These are phyloP conservation scores for Candida tetrigidarum DNA, from an alignment of 1,139 yeast genomes.

Conservation along the genomic window DNA sequence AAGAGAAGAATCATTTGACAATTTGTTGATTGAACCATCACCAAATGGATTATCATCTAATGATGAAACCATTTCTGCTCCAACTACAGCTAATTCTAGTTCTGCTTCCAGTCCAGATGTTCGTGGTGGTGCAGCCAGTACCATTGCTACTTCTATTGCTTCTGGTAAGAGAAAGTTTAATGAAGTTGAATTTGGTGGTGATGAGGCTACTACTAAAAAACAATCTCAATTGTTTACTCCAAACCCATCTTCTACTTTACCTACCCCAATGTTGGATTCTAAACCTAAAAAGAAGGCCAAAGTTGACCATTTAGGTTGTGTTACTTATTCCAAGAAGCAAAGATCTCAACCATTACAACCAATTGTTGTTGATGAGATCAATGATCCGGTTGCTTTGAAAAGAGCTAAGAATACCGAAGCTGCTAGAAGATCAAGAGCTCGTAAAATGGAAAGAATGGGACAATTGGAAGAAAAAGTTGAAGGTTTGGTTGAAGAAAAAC, in stretches of 20 bases:
- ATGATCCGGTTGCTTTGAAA: constrained; percentile 73
- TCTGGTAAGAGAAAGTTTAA: constrained; percentile 29
- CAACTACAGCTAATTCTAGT: constrained; percentile 15
- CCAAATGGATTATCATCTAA: constrained; percentile 15
- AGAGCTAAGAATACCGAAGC: constrained; percentile 98
- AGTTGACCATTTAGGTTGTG: constrained; percentile 65
- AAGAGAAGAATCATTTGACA: constrained; percentile 26
- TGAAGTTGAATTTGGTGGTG: constrained; percentile 28
- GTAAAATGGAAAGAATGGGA: constrained; percentile 86
- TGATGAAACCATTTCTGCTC: constrained; percentile 19
- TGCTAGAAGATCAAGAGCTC: constrained; percentile 93
- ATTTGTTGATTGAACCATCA: constrained; percentile 17
- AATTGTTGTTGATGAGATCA: constrained; percentile 50
- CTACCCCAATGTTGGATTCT: constrained; percentile 34
- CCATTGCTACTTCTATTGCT: constrained; percentile 14
- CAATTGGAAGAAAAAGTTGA: constrained; percentile 83
- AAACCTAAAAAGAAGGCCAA: constrained; percentile 25
- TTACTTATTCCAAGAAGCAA: constrained; percentile 66
- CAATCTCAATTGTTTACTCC: constrained; percentile 37
- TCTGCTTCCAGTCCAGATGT: constrained; percentile 13
- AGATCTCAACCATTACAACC: constrained; percentile 68
- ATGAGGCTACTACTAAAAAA: constrained; percentile 4
- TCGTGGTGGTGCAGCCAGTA: constrained; percentile 9
- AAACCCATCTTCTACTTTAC: constrained; percentile 35
- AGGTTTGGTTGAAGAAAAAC: constrained; percentile 57